phyloP scores from a whole-genome alignment of 257 asterid species.

The Lycium barbarum region DNA sequence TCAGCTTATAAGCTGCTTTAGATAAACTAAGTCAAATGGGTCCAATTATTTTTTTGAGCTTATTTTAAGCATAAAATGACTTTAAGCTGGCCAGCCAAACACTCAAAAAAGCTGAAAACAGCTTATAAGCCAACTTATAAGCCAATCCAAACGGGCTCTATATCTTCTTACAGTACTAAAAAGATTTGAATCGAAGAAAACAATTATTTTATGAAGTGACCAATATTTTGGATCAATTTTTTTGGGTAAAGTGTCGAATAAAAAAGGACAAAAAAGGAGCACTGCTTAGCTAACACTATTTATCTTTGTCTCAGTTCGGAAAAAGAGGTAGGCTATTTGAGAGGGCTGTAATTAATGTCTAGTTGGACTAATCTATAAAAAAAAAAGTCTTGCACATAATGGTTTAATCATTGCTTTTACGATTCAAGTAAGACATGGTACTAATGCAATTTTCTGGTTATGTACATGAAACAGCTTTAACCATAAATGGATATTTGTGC shows the following conservation, averaged over 20 bases:
- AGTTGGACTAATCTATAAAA: background rate
- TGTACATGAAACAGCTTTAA: constrained; percentile 46
- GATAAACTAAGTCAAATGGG: no score
- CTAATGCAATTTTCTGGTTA: background rate
- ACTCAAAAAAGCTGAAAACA: no score
- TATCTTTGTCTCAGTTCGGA: background rate
- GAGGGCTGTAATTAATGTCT: background rate
- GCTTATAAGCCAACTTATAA: no score
- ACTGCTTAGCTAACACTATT: background rate
- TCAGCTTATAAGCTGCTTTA: no score
- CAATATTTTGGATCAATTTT: background rate
- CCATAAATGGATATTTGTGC: constrained; percentile 69
- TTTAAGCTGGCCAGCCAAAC: no score
- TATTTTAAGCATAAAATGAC: no score
- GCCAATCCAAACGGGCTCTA: no score
- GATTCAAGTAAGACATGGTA: background rate
- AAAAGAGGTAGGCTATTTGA: background rate
- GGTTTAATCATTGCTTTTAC: background rate
- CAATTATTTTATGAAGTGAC: background rate
- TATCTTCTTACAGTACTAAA: background rate
- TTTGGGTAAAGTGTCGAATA: background rate
- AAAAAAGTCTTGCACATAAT: background rate
- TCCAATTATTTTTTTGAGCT: no score
- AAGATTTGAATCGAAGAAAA: background rate
- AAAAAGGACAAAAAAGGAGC: background rate